Base-by-base conservation (phyloP, 2,329 filamentous ascomycete genomes). In the Metarhizium humberi region DNA sequence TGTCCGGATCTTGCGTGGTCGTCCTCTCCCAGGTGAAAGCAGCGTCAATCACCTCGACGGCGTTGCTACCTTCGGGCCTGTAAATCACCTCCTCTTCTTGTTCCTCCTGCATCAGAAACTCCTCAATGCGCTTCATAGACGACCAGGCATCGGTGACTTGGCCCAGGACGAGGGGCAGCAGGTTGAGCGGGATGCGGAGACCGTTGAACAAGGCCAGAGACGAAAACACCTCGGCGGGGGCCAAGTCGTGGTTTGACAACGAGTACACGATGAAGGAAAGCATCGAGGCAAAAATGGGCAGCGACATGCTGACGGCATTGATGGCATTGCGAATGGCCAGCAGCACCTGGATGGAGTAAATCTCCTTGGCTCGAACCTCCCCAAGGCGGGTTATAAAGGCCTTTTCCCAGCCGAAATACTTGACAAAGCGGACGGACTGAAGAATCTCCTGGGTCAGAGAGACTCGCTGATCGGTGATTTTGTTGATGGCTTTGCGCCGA, bases 241-340 rank as follows among this genome's bases (percentile, higher is more conserved):
- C 76, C 18, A 97, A 78, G 32, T 70, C 69, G 62, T 91, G 86
- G 56, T 87, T 76, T 1, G 84, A 79, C 42, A 86, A 71, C 1
- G 83, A 85, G 63, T 83, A 87, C 0, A 90, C 92, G 70, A 97
- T 92, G 69, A 97, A 97, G 0, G 92, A 84, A 45, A 97, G 71
- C 90, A 97, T 96, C 1, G 92, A 95, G 0, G 92, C 91, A 63
- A 97, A 96, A 53, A 95, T 88, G 6, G 94, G 92, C 65, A 96
- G 80, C 1, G 90, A 87, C 79, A 95, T 82, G 64, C 88, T 88
- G 51, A 94, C 77, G 13, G 90, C 87, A 69, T 91, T 87, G 73
- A 96, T 90, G 46, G 79, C 90, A 67, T 95, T 95, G 62, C 91
- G 82, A 61, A 95, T 89, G 1, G 88, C 83, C 32, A 97, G 74